phyloP scores from a whole-genome alignment of 2,329 filamentous ascomycete genomes.

The Orbilia quercus region DNA sequence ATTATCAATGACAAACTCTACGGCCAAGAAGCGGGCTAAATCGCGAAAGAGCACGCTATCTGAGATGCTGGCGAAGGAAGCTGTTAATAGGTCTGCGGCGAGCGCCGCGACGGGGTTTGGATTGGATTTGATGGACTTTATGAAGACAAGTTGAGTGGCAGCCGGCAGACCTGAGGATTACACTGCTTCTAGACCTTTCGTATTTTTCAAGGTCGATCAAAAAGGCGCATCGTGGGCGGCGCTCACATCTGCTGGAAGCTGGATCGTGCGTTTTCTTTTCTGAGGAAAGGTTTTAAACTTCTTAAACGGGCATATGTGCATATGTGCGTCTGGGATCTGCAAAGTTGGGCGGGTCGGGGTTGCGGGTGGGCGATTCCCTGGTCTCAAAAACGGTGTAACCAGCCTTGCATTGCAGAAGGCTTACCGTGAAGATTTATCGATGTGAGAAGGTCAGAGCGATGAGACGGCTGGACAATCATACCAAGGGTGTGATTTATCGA shows the following conservation, averaged over 20 bases:
- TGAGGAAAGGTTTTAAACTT: conserved; percentile 12
- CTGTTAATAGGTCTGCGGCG: conserved; percentile 41
- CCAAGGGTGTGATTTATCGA: background rate
- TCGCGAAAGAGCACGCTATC: conserved; percentile 52
- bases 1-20: conserved; percentile 22
- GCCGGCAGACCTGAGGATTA: background rate
- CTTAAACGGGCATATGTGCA: conserved; percentile 24
- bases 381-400: conserved; percentile 36
- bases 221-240: conserved; percentile 9
- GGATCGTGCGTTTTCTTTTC: background rate
- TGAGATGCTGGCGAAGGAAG: conserved; percentile 46
- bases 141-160: conserved; percentile 56
- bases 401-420: conserved; percentile 40
- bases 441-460: background rate
- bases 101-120: conserved; percentile 49
- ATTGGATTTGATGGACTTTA: conserved; percentile 59
- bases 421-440: background rate
- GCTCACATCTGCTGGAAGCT: background rate
- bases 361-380: conserved; percentile 31
- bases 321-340: conserved; percentile 18
- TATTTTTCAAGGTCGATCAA: conserved; percentile 18
- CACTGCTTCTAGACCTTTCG: conserved; percentile 10
- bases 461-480: background rate
- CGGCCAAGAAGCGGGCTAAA: conserved; percentile 49
- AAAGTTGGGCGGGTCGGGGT: conserved; percentile 34